Evolutionary conservation across 495 filamentous ascomycete genomes (phyloP), one percentile per base, ranked within the genome.

Genomic region (Lindgomyces ingoldianus): DNA sequence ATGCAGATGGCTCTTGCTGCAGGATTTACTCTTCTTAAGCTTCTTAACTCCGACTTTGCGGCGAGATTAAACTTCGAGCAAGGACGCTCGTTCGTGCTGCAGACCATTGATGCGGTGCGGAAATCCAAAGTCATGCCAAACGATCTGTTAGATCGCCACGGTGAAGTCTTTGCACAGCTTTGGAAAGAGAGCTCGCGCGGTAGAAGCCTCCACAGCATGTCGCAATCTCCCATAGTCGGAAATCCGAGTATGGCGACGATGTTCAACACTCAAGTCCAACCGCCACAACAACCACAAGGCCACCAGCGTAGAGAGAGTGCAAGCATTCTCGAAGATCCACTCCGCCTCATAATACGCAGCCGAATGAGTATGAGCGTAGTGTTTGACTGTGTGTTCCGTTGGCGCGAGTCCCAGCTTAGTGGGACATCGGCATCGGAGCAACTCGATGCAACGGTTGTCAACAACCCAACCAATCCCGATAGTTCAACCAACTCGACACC

Each of bases 361-460:
- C 84, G 92, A 10, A 92, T 93, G 84, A 95, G 91, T 74, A 93
- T 97, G 89, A 93, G 89, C 67, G 80, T 96, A 6, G 89, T 97
- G 1, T 96, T 88, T 73, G 92, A 97, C 76, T 91, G 88, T 3
- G 91, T 95, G 24, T 96, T 91, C 91, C 86, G 91, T 56, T 97
- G 92, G 92, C 82, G 92, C 60, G 91, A 95, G 74, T 89, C 89
- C 64, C 87, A 91, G 70, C 86, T 88, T 39, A 86, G 89, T 73
- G 89, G 86, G 8, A 81, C 83, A 25, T 44, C 27, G 0, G 85
- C 83, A 25, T 44, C 27, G 0, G 85, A 89, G 19, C 90, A 87
- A 48, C 85, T 96, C 50, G 91, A 96, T 47, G 26, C 48, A 79
- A 85, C 83, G 73, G 91, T 89, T 62, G 81, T 93, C 53, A 91